Evolutionary conservation across 2,329 filamentous ascomycete genomes (phyloP), one percentile per base, ranked within the genome.

Genomic region (Trichoderma simmonsii): DNA sequence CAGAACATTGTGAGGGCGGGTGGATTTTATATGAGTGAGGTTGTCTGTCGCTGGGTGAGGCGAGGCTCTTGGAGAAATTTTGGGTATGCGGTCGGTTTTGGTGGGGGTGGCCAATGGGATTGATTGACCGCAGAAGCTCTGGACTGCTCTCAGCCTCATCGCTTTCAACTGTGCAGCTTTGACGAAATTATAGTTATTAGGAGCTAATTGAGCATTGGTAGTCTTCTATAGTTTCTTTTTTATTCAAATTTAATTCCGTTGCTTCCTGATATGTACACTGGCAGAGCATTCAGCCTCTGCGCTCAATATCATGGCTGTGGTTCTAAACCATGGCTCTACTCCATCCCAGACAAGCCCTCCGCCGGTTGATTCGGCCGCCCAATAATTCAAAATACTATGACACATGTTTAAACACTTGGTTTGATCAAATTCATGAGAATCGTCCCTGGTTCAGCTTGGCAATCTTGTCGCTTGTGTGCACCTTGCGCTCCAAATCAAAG

Each of bases 381-480:
- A 59, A 59, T 26, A 57, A 36, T 28, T 15, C 30, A 71, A 59
- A 59, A 36, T 32, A 51, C 21, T 54, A n/a, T 51, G 21, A 70
- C n/a, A 26, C 39, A 60, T 68, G 56, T 70, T 51, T 30, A 21
- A 34, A 28, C 11, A n/a, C 18, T 28, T 36, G 34, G 39, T 30
- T 56, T 30, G 51, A 48, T 57, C 24, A 9, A 6, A 43, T 43
- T 78, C 73, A 81, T 75, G 78, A 78, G 48, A 81, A 81, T 59
- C 80, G 76, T 14, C 73, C 80, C 64, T 80, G 73, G 77, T 82
- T 82, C 60, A 83, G 74, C 77, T 79, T 81, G 75, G 79, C 79
- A 71, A 83, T 78, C 78, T 80, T 82, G 79, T 84, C 75, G 76
- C 76, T 79, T 70, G 81, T 78, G 77, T 83, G 81, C 56, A 83